Base-by-base conservation (phyloP, 108 stramenopile species). In the Cyclotella choctawhatcheeana region DNA sequence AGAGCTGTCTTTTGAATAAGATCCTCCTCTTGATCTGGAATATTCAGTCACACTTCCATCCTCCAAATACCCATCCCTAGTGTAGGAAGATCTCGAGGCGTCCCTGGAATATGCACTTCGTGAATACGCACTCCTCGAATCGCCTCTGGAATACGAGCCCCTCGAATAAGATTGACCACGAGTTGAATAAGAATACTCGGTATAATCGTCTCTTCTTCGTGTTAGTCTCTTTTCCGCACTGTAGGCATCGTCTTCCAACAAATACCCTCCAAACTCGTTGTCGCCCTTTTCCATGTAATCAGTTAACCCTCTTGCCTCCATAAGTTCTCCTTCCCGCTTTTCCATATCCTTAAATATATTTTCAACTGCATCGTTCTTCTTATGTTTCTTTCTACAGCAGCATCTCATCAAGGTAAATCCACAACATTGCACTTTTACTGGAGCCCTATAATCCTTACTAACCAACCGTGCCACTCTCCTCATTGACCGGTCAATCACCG, bases 381-480 rank as follows among this genome's bases (percentile, higher is more conserved):
- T 25, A 25, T 61, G 47, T 5, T 31, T 24, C 37, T 58, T 59
- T 22, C 63, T 24, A 51, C 76, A 77, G 47, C 76, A 77, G 20
- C 69, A 77, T 58, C 69, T 47, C 21, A 77, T 54, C 21, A 77
- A 48, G 13, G 76, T 77, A 32, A 69, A 70, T 0, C 76, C 76
- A 55, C 68, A 77, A 50, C 76, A 77, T 29, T 59, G 35, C 18
- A 77, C 76, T 45, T 58, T 65, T 1, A 77, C 63, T 8, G 76
- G 76, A 27, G 68, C 68, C 2, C 76, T 60, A 17, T 77, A 77
- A 51, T 77, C 69, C 76, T 70, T 77, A 52, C 69, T 70, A 3
- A 77, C 69, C 14, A 77, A 47, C 2, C 64, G 54, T 12, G 76
- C 69, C 45, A 70, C 76, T 5, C 76, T 44, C 45, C 62, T 58